These are phyloP conservation scores for Eucalyptus tenuipes DNA, from an alignment of 345 rosid species.

Conservation along the genomic window DNA sequence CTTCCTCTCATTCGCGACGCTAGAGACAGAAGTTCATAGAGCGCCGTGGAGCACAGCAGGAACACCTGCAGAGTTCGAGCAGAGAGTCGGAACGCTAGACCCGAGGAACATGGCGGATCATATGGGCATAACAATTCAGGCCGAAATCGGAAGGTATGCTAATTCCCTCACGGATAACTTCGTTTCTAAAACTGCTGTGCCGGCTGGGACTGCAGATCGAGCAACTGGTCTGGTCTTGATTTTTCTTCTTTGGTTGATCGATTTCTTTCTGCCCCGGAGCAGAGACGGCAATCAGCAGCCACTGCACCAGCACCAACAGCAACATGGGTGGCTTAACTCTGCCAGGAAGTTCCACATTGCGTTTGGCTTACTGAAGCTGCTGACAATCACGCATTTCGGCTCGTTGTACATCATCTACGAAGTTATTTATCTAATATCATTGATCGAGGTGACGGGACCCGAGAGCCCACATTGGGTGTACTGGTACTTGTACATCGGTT, in stretches of 20 bases:
- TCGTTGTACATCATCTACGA: background rate
- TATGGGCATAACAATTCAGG: background rate
- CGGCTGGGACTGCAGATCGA: background rate
- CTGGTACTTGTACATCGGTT: background rate
- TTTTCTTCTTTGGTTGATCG: background rate
- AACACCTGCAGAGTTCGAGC: background rate
- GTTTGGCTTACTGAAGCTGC: background rate
- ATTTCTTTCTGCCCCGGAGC: background rate
- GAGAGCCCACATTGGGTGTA: background rate
- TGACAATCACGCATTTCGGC: background rate
- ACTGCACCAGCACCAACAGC: background rate
- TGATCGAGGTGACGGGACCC: background rate
- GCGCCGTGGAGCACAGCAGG: fast-evolving
- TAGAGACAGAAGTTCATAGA: background rate
- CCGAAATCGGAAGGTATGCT: background rate
- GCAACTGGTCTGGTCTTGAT: background rate
- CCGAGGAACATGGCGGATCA: background rate
- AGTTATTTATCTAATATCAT: background rate
- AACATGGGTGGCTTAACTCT: background rate
- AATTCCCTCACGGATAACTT: background rate
- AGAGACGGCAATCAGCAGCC: background rate
- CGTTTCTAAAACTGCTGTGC: background rate
- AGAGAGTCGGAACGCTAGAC: background rate
- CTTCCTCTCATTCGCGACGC: background rate
- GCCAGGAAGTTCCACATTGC: background rate